A percentile compares a stretch with the other conserved stretches of the same genome.
These are phyloP conservation scores for Fusarium beomiforme DNA, from an alignment of 2,329 filamentous ascomycete genomes.

Conservation along the genomic window DNA sequence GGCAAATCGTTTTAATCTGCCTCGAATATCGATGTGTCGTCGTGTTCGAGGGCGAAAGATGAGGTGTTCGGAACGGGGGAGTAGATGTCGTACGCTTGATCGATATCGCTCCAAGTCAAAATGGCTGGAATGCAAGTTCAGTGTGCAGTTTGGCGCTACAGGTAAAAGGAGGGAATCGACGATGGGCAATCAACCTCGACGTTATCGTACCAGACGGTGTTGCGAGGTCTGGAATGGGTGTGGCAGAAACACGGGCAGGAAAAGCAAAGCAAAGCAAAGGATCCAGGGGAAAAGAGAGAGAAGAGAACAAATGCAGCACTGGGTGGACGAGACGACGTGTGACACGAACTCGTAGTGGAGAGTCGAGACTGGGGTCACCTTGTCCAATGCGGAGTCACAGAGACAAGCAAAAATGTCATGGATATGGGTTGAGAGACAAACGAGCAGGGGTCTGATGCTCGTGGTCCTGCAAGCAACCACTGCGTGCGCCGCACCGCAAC, in stretches of 20 bases:
- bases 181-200: constrained; percentile 38
- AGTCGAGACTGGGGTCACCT: constrained; percentile 25
- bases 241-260: constrained; percentile 37
- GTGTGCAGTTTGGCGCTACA: constrained; percentile 30
- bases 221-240: constrained; percentile 46
- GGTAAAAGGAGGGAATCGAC: constrained; percentile 34
- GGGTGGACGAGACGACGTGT: constrained; percentile 28
- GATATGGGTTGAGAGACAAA: constrained; percentile 26
- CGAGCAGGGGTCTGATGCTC: constrained; percentile 28
- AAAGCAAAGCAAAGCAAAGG: constrained; percentile 18
- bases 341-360: constrained; percentile 31
- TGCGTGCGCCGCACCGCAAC: constrained; percentile 15
- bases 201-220: constrained; percentile 48
- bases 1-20: constrained; percentile 3
- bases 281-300: constrained; percentile 33
- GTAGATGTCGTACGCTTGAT: constrained; percentile 20
- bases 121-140: constrained; percentile 25
- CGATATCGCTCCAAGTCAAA: constrained; percentile 28
- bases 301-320: constrained; percentile 26
- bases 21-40: constrained; percentile 11
- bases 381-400: constrained; percentile 35
- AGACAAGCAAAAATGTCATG: constrained; percentile 27
- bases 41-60: constrained; percentile 16
- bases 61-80: background rate
- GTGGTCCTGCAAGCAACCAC: constrained; percentile 34